A percentile compares a stretch with the other conserved stretches of the same genome.
phyloP scores from a whole-genome alignment of 768 basidiomycete genomes.

The Mycena crocata region DNA sequence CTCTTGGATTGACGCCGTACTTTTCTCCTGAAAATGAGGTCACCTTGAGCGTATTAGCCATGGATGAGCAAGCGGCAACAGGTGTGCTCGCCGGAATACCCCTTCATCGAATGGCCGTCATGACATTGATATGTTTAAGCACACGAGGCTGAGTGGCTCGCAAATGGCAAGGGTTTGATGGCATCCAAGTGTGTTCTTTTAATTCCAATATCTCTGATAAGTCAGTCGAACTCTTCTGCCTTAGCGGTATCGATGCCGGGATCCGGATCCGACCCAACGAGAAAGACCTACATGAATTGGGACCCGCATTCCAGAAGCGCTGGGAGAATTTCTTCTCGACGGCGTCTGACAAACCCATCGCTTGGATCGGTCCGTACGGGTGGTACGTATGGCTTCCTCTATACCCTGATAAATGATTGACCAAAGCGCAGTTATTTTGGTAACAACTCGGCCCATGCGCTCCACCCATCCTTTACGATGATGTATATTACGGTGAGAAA shows the following conservation, averaged over 20 bases:
- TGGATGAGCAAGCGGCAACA: neutral
- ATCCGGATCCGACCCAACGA: constrained; percentile 64
- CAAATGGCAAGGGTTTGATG: constrained; percentile 3
- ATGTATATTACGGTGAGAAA: constrained; percentile 47
- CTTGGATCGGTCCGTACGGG: constrained; percentile 53
- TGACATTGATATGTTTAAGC: neutral
- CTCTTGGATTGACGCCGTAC: neutral
- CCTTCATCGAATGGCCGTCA: neutral
- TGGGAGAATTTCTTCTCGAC: constrained; percentile 63
- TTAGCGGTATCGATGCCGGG: constrained; percentile 63
- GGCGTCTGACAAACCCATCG: constrained; percentile 64
- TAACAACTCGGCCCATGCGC: neutral
- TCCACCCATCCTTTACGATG: constrained; percentile 40
- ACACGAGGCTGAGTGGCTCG: constrained; percentile 3
- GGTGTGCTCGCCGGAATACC: neutral
- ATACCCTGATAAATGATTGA: neutral
- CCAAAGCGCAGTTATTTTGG: constrained; percentile 43
- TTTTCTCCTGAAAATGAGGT: neutral
- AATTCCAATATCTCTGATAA: neutral
- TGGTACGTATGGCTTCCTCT: constrained; percentile 8
- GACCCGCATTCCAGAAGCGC: constrained; percentile 56
- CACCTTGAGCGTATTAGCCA: neutral
- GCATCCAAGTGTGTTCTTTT: neutral
- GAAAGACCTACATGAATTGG: constrained; percentile 60
- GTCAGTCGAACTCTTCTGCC: neutral